Percentiles rank a stretch among this genome's conserved stretches.
phyloP scores from a whole-genome alignment of 305 asterid genomes.

The Rubia occidens region DNA sequence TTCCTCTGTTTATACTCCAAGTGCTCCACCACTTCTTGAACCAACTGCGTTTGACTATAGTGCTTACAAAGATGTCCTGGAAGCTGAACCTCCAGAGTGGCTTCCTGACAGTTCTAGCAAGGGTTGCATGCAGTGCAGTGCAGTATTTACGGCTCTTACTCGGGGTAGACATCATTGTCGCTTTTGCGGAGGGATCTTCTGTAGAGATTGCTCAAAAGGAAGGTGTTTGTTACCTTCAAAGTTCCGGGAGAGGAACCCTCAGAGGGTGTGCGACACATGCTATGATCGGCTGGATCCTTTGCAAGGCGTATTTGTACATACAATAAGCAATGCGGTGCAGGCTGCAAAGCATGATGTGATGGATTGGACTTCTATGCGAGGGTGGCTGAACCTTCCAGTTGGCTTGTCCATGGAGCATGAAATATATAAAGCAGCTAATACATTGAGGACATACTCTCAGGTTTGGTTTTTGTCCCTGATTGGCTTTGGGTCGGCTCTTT shows the following conservation, averaged over 20 bases:
- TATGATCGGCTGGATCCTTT: constrained; percentile 94
- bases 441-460: constrained; percentile 69
- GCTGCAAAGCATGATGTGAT: constrained; percentile 92
- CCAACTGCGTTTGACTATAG: constrained; percentile 46
- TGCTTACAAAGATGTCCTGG: constrained; percentile 75
- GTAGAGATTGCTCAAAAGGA: constrained; percentile 88
- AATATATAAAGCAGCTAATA: constrained; percentile 71
- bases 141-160: constrained; percentile 81
- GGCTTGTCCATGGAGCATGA: constrained; percentile 97
- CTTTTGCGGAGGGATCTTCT: constrained; percentile 88
- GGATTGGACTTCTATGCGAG: constrained; percentile 95
- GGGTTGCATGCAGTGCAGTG: constrained; percentile 84
- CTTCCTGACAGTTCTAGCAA: constrained; percentile 79
- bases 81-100: constrained; percentile 99
- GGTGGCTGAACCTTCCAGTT: constrained; percentile 94
- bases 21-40: constrained; percentile 95
- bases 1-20: constrained; percentile 80
- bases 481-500: constrained; percentile 4
- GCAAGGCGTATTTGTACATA: constrained; percentile 73
- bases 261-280: constrained; percentile 95
- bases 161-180: constrained; percentile 99
- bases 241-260: constrained; percentile 91
- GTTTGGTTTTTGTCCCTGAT: constrained; percentile 21
- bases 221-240: constrained; percentile 74
- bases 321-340: constrained; percentile 84